Percentiles rank a stretch among this genome's conserved stretches.
Conservation (phyloP, 1,284 basidiomycete genomes). For the Trichosporon coremiiforme region DNA sequence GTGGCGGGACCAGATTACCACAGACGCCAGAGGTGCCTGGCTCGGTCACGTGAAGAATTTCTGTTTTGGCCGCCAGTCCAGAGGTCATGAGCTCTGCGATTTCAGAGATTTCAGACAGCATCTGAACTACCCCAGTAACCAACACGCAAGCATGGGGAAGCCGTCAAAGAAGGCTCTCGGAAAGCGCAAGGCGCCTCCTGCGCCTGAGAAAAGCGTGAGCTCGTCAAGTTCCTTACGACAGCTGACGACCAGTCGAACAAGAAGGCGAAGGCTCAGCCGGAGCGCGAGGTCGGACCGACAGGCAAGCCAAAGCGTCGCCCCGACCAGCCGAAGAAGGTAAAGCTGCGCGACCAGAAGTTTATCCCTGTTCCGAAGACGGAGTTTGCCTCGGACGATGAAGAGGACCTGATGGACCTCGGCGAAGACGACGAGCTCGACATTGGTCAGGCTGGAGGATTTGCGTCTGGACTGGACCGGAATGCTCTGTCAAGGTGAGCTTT, state of each 20-base stretch:
- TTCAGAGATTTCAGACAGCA: constrained; percentile 13
- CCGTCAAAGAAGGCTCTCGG: constrained; percentile 44
- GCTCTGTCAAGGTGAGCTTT: constrained; percentile 49
- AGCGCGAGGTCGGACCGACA: constrained; percentile 36
- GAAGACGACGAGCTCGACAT: constrained; percentile 37
- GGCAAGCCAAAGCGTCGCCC: constrained; percentile 50
- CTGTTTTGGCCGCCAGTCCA: constrained; percentile 10
- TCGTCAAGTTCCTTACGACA: too few species aligned
- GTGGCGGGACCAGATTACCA: constrained; percentile 6
- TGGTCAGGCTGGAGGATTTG: constrained; percentile 40
- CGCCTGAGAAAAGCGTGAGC: constrained; percentile 26
- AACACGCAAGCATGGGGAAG: constrained; percentile 38
- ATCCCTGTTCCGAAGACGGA: constrained; percentile 52
- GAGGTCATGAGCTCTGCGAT: neutral
- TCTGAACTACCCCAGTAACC: neutral
- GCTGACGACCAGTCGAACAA: constrained; percentile 27
- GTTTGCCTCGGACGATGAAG: constrained; percentile 37
- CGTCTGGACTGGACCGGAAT: constrained; percentile 45
- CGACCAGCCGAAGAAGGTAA: constrained; percentile 56
- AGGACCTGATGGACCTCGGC: constrained; percentile 32
- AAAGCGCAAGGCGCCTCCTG: constrained; percentile 41
- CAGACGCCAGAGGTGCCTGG: neutral
- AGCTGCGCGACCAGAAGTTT: constrained; percentile 53
- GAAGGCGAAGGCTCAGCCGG: constrained; percentile 23
- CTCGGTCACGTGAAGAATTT: constrained; percentile 31